A percentile compares a stretch with the other conserved stretches of the same genome.
Conservation (phyloP, 1,139 yeast species). For the Blastobotrys proliferans region DNA sequence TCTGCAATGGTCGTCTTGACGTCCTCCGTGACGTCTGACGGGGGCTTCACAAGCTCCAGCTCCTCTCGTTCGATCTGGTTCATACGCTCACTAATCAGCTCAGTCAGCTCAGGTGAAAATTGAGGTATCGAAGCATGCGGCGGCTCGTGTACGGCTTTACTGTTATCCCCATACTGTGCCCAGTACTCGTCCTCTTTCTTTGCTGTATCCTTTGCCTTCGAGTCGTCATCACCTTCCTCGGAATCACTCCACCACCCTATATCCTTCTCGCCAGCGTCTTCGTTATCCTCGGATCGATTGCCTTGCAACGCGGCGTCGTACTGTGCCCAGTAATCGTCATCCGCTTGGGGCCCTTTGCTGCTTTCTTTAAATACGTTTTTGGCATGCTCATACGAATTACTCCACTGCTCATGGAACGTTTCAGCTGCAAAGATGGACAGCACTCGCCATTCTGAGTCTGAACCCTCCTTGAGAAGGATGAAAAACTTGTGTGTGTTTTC, state of each 20-base stretch:
- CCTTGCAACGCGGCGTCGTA: too few species aligned
- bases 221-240: not conserved
- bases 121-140: too few species aligned
- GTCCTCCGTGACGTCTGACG: too few species aligned
- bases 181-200: slow-evolving; percentile 7
- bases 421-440: slow-evolving; percentile 8
- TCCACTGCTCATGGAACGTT: not conserved
- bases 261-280: slow-evolving; percentile 2
- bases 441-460: slow-evolving; percentile 13
- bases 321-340: slow-evolving; percentile 15
- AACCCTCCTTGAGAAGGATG: not conserved
- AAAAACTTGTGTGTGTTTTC: not conserved
- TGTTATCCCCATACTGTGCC: slow-evolving; percentile 11
- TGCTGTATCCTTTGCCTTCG: not conserved
- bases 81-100: too few species aligned
- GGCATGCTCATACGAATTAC: not conserved
- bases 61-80: too few species aligned
- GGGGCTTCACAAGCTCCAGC: too few species aligned
- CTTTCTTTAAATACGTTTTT: not conserved
- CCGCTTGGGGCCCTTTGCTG: not conserved
- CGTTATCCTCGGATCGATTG: not conserved
- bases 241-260: too few species aligned
- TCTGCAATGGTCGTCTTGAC: too few species aligned
- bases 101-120: too few species aligned
- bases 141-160: too few species aligned